Evolutionary conservation across 2,329 filamentous ascomycete genomes (phyloP).

Genomic region (Fusarium neocosmosporiellum): DNA sequence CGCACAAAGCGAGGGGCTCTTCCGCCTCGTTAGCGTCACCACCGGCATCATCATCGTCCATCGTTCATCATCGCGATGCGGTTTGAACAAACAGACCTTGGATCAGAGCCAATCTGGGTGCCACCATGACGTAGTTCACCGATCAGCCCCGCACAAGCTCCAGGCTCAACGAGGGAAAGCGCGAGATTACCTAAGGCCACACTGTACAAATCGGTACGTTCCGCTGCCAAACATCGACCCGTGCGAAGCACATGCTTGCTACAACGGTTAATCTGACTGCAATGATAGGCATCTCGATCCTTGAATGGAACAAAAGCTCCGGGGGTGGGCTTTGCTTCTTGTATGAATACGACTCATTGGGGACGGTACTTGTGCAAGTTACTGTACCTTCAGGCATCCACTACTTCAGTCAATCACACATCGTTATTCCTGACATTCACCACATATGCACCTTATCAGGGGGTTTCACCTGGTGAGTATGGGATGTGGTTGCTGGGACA

Average conservation of each 20-base stretch:
- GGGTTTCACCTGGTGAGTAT: neutral
- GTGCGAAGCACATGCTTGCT: slow-evolving; percentile 24
- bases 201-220: neutral
- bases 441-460: neutral
- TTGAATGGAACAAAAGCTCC: slow-evolving; percentile 37
- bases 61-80: slow-evolving; percentile 40
- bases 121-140: slow-evolving; percentile 41
- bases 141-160: slow-evolving; percentile 36
- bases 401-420: neutral
- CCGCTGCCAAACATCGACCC: slow-evolving; percentile 16
- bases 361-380: neutral
- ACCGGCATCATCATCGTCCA: slow-evolving; percentile 35
- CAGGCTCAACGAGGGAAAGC: slow-evolving; percentile 33
- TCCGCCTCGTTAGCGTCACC: slow-evolving; percentile 31
- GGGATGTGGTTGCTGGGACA: neutral
- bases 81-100: slow-evolving; percentile 32
- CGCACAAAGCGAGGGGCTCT: slow-evolving; percentile 2
- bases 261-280: slow-evolving; percentile 9
- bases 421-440: neutral
- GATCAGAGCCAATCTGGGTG: slow-evolving; percentile 24
- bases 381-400: neutral
- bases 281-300: slow-evolving; percentile 22
- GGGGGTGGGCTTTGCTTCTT: neutral
- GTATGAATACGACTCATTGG: neutral
- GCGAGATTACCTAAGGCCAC: slow-evolving; percentile 18